Evolutionary conservation across 2,329 filamentous ascomycete genomes (phyloP), one percentile per base, ranked within the genome.

Genomic region (Trichothecium roseum): DNA sequence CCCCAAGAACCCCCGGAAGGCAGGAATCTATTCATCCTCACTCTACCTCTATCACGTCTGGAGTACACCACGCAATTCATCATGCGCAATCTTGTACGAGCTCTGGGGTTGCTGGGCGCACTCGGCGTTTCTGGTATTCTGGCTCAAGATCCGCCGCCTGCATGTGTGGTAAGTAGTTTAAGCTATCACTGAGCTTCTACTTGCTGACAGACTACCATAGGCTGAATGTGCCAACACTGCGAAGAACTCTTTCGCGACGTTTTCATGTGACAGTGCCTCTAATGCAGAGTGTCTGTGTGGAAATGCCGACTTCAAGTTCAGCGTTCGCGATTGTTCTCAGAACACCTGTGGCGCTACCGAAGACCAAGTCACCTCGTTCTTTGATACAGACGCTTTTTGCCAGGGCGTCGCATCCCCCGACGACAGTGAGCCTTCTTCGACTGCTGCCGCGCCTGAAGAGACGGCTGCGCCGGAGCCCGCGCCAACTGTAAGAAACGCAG

Each of bases 41-140:
- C 20, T 6, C 10, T 10, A 24, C 20, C 10, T 24, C 20, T 24
- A 6, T 24, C 10, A 24, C 6, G 20, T 10, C 20, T 10, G 10
- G 10, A 6, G 10, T 24, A 24, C 20, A 6, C 10, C 20, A 28
- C 15, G 14, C 16, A 17, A 24, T 28, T 40, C 40, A 38, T 45
- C 5, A 54, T 55, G 46, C 53, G 45, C 36, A 43, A 52, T 30
- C 43, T 51, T 41, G 41, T 49, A 37, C 46, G 50, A 27, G 41
- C 47, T 31, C 20, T 24, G 6, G 20, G 20, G 20, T 24, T 24
- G 6, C 10, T 24, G 20, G 88, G 70, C 2, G 58, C 56, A 28
- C 61, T 53, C 4, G 88, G 68, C 42, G 87, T 73, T 4, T 69
- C 62, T 5, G 69, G 54, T 3, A 70, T 74, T 0, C 81, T 84